Evolutionary conservation across 768 basidiomycete species (phyloP), one percentile per base, ranked within the genome.

Genomic region (Russula ochroleuca): DNA sequence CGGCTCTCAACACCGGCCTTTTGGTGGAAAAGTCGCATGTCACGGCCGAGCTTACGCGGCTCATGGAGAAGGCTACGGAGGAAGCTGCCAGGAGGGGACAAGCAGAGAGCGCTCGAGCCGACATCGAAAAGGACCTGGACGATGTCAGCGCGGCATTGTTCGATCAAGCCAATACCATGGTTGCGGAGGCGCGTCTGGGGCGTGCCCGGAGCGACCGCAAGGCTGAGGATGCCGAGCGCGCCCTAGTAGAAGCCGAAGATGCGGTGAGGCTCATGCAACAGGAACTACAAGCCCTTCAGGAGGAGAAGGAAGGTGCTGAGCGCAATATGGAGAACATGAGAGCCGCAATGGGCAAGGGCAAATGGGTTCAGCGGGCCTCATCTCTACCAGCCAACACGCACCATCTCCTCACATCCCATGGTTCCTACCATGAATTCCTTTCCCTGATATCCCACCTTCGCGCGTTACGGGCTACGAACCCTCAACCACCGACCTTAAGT

Each of bases 11-110:
- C 72, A 92, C 91, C 0, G 96, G 96, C 10, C 76, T 96, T 47
- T 79, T 98, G 48, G 95, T 99, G 23, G 96, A 99, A 74, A 89
- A 90, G 72, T 79, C 85, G 23, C 88, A 95, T 74, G 94, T 98
- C 59, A 94, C 91, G 10, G 73, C 86, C 3, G 96, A 99, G 77
- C 86, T 99, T 63, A 95, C 86, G 68, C 83, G 94, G 35, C 78
- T 99, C 64, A 98, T 98, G 86, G 91, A 94, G 69, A 89, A 87
- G 67, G 88, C 94, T n/a, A 92, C 93, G 21, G 93, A 96, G 70
- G 96, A 97, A 76, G 94, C 95, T 15, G 86, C 92, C 1, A 84
- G 88, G 68, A 83, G 96, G 15, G 94, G 94, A 14, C 87, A 92
- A 73, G 95, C 95, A 1, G 95, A 96, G 74, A 84, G 79, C 55